phyloP scores from a whole-genome alignment of 805 yeast genomes.

The Myxozyma neglecta region DNA sequence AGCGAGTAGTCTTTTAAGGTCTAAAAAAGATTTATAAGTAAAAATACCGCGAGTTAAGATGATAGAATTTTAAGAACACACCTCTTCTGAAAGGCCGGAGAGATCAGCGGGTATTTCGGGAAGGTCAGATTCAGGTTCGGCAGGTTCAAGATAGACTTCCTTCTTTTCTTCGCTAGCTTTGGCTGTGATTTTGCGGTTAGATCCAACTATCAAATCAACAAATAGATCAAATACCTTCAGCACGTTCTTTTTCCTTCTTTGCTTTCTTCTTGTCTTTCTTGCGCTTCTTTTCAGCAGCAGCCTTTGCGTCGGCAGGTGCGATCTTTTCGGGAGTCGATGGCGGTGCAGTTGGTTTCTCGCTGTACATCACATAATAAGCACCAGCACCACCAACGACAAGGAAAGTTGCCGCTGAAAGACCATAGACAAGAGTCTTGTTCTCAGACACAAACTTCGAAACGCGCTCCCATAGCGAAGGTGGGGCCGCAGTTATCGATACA shows the following conservation, averaged over 20 bases:
- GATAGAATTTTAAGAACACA: background rate
- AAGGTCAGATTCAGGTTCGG: background rate
- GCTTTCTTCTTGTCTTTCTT: conserved; percentile 29
- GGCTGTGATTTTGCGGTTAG: background rate
- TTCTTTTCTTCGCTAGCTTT: conserved; percentile 3
- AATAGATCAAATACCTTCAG: conserved; percentile 8
- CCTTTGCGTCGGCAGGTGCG: conserved; percentile 4
- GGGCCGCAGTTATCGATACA: conserved; percentile 14
- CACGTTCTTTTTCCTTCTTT: conserved; percentile 20
- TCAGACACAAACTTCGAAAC: conserved; percentile 31
- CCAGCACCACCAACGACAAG: conserved; percentile 33
- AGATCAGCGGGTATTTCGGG: conserved; percentile 23
- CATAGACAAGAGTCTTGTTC: conserved; percentile 30
- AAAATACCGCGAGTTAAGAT: background rate
- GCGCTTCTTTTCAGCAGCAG: conserved; percentile 18
- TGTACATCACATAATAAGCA: conserved; percentile 30
- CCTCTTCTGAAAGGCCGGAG: conserved; percentile 48
- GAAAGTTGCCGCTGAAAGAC: conserved; percentile 29
- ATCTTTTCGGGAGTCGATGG: background rate
- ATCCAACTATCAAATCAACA: background rate
- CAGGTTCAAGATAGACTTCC: background rate
- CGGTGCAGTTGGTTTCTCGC: conserved; percentile 9
- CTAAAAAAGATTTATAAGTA: background rate
- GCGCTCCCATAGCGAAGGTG: conserved; percentile 24
- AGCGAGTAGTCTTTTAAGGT: conserved; percentile 56